A percentile compares a stretch with the other conserved stretches of the same genome.
phyloP scores from a whole-genome alignment of 140 eudicot genomes.

The Anethum foeniculum region DNA sequence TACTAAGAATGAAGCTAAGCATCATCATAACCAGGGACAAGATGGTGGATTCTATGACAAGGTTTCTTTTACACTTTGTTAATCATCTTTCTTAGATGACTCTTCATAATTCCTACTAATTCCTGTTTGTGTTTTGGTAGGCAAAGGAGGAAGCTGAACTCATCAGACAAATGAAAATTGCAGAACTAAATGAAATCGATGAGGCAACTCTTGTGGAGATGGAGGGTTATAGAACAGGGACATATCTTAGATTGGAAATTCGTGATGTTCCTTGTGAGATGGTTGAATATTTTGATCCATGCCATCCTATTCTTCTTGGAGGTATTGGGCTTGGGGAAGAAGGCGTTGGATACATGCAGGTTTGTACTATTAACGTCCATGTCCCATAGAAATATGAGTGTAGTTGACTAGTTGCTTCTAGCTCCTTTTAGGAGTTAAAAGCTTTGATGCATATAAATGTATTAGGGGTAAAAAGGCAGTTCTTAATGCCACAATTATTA shows the following conservation, averaged over 20 bases:
- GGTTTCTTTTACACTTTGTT: constrained; percentile 33
- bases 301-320: constrained; percentile 86
- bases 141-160: constrained; percentile 85
- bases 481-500: background rate
- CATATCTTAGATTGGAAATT: constrained; percentile 73
- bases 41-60: constrained; percentile 66
- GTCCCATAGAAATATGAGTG: background rate
- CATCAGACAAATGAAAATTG: constrained; percentile 67
- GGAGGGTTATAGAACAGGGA: constrained; percentile 90
- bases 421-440: background rate
- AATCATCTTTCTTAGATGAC: constrained; percentile 1
- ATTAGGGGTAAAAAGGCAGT: background rate
- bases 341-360: constrained; percentile 98
- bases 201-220: constrained; percentile 76
- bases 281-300: constrained; percentile 94
- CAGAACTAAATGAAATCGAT: constrained; percentile 85
- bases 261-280: constrained; percentile 85
- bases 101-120: constrained; percentile 3
- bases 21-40: constrained; percentile 31
- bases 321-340: constrained; percentile 89
- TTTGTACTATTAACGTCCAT: constrained; percentile 12
- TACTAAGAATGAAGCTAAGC: constrained; percentile 37
- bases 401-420: background rate
- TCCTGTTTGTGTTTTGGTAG: constrained; percentile 28
- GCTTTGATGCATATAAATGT: background rate